Conservation (phyloP, 345 rosid species). For the Euphorbia lathyris region DNA sequence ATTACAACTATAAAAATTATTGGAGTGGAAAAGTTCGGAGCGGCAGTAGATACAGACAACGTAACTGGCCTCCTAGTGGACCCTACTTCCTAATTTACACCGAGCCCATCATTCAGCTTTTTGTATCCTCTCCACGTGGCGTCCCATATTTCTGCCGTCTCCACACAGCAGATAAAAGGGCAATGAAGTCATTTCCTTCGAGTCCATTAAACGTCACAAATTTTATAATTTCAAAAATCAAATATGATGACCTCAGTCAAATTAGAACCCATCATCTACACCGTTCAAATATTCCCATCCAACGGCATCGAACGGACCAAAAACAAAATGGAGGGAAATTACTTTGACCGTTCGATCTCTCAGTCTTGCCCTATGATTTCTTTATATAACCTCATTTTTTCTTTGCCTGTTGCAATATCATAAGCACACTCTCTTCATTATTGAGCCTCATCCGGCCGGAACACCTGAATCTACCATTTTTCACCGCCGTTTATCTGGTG, state of each 20-base stretch:
- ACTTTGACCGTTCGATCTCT: conserved; percentile 34
- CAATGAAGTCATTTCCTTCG: conserved; percentile 9
- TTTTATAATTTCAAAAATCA: conserved; percentile 17
- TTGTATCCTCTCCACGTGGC: conserved; percentile 8
- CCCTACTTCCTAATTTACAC: background rate
- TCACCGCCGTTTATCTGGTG: background rate
- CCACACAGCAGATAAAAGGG: background rate
- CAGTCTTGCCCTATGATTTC: conserved; percentile 1
- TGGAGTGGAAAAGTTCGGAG: too few relatives aligned
- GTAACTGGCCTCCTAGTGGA: background rate
- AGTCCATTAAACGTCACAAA: conserved; percentile 11
- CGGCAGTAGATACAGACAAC: background rate
- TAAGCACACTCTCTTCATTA: background rate
- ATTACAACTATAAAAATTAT: too few relatives aligned
- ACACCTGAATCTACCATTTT: background rate
- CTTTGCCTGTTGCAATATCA: background rate
- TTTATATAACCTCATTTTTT: conserved; percentile 16
- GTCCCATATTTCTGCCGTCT: background rate
- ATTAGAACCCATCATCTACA: conserved; percentile 2
- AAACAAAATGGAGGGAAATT: conserved; percentile 29
- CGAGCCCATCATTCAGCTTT: background rate
- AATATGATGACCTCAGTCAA: background rate
- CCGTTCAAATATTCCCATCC: conserved; percentile 25
- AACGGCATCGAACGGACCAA: conserved; percentile 23
- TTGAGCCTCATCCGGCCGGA: conserved; percentile 17